Conservation (phyloP, 2,329 filamentous ascomycete species). For the Beauveria sp. region DNA sequence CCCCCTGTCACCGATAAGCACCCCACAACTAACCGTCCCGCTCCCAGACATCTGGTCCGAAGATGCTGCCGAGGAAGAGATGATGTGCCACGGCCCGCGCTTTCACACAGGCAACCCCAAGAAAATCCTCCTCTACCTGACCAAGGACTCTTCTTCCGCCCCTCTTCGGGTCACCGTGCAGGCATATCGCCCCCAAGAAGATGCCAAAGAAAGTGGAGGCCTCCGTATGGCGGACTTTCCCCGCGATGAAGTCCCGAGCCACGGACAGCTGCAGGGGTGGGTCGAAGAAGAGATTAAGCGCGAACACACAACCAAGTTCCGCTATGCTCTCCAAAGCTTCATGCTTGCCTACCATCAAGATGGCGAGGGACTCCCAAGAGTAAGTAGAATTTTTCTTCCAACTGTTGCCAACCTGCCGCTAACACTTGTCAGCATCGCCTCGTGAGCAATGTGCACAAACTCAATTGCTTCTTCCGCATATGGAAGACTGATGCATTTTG, state of each 20-base stretch:
- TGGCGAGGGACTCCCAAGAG: conserved; percentile 31
- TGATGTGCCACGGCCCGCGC: conserved; percentile 25
- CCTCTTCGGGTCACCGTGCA: conserved; percentile 31
- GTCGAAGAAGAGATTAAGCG: conserved; percentile 29
- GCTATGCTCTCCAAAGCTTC: conserved; percentile 28
- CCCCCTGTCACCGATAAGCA: conserved; percentile 2
- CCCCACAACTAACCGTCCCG: conserved; percentile 4
- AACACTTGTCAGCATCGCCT: conserved; percentile 28
- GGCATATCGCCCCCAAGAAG: conserved; percentile 27
- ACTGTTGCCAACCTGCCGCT: background rate
- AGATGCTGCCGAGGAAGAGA: conserved; percentile 26
- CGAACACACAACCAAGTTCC: conserved; percentile 26
- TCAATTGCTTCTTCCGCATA: conserved; percentile 44
- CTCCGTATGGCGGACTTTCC: conserved; percentile 30
- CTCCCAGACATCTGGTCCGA: conserved; percentile 30
- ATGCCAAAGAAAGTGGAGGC: conserved; percentile 21
- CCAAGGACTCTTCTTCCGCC: conserved; percentile 28
- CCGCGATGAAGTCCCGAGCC: conserved; percentile 29
- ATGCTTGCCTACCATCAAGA: conserved; percentile 29
- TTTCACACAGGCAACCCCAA: conserved; percentile 30
- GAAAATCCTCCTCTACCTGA: conserved; percentile 30
- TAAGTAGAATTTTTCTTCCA: conserved; percentile 19
- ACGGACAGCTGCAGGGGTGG: conserved; percentile 28
- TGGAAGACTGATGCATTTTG: conserved; percentile 37
- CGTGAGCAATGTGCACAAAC: conserved; percentile 34